phyloP scores from a whole-genome alignment of 2,329 filamentous ascomycete species.

The Penicillium sp. region DNA sequence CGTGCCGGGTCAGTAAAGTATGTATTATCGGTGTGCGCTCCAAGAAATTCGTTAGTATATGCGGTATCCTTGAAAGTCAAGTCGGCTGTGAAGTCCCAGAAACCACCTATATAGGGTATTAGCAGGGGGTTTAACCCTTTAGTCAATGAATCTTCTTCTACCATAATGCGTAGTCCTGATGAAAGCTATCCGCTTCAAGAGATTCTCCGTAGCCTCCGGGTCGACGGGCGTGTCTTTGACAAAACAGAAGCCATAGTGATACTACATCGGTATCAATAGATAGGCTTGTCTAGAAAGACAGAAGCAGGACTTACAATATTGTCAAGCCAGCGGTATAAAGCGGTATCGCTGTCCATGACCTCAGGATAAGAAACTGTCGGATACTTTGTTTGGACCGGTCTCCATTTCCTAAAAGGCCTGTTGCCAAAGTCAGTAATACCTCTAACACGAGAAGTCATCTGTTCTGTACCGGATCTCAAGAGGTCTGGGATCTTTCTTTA shows the following conservation, averaged over 20 bases:
- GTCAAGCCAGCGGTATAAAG: constrained; percentile 66
- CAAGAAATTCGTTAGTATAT: constrained; percentile 83
- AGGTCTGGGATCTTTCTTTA: neutral
- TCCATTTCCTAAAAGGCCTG: constrained; percentile 48
- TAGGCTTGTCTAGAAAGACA: neutral
- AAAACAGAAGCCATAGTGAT: constrained; percentile 75
- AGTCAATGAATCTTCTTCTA: constrained; percentile 42
- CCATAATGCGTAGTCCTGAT: constrained; percentile 93
- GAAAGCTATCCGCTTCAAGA: constrained; percentile 81
- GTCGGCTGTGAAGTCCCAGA: constrained; percentile 89
- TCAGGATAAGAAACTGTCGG: constrained; percentile 66
- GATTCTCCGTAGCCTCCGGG: constrained; percentile 72
- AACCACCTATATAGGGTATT: constrained; percentile 54
- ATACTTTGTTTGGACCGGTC: constrained; percentile 47
- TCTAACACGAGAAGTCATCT: neutral
- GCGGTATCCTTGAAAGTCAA: constrained; percentile 87
- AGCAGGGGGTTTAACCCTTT: neutral
- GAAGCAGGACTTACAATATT: constrained; percentile 55
- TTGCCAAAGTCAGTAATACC: neutral
- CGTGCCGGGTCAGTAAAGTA: constrained; percentile 94
- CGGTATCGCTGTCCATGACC: constrained; percentile 63
- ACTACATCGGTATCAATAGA: constrained; percentile 51
- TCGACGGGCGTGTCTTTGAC: constrained; percentile 71
- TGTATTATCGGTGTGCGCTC: constrained; percentile 90
- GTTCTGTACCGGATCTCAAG: neutral